These are phyloP conservation scores for Panicum hallii DNA, from an alignment of 202 grass and related monocot genomes.

Conservation along the genomic window DNA sequence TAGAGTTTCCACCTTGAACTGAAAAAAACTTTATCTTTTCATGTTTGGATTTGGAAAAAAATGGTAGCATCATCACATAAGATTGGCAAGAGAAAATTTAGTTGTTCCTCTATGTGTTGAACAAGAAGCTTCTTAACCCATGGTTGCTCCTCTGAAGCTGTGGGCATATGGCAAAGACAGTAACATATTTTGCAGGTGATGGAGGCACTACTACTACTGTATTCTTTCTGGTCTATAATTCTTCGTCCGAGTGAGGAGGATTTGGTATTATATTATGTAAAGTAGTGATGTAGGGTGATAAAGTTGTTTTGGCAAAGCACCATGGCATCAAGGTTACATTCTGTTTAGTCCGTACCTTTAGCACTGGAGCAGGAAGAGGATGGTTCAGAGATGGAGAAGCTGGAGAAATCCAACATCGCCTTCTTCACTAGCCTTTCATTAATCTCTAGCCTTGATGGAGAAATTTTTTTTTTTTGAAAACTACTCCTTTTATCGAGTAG, in stretches of 20 bases:
- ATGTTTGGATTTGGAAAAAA: no score
- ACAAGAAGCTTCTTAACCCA: slow-evolving; percentile 78
- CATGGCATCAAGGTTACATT: no score
- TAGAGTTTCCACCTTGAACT: no score
- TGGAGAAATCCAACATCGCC: slow-evolving; percentile 69
- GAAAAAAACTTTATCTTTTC: no score
- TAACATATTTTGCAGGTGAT: background rate
- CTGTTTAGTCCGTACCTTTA: slow-evolving; percentile 18
- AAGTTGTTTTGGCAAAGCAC: no score
- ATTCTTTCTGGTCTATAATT: background rate
- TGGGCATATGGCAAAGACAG: slow-evolving; percentile 17
- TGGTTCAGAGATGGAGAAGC: slow-evolving; percentile 61
- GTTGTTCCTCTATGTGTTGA: slow-evolving; percentile 58
- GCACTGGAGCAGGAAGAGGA: slow-evolving; percentile 1
- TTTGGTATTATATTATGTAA: no score
- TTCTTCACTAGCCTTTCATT: slow-evolving; percentile 81
- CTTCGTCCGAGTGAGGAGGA: background rate
- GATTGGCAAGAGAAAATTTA: no score
- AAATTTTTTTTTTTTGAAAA: background rate
- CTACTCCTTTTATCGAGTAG: background rate
- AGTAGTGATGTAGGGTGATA: no score
- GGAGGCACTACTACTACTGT: background rate
- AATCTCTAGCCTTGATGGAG: slow-evolving; percentile 76
- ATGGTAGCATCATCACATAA: no score
- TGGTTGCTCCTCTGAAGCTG: slow-evolving; percentile 53